phyloP scores from a whole-genome alignment of 768 basidiomycete genomes.

The Amanita jacksonii region DNA sequence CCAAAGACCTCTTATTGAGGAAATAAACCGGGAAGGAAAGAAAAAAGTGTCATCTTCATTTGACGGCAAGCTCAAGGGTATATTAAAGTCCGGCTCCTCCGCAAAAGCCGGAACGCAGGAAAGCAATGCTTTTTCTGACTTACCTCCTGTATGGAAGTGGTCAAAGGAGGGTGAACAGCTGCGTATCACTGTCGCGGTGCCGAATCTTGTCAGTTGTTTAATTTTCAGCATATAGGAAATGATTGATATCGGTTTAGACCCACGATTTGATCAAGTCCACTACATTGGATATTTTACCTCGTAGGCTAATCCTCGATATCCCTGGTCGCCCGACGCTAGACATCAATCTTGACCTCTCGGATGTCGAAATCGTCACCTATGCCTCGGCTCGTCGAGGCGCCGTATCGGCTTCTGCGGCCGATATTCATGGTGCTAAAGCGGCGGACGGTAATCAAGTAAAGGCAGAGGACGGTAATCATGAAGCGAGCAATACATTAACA shows the following conservation, averaged over 20 bases:
- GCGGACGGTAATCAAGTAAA: background rate
- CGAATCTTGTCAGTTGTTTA: constrained; percentile 41
- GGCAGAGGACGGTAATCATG: constrained; percentile 10
- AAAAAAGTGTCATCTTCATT: constrained; percentile 10
- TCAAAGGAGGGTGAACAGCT: constrained; percentile 30
- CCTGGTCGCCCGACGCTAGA: constrained; percentile 43
- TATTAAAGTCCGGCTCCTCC: constrained; percentile 27
- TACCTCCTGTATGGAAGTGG: constrained; percentile 40
- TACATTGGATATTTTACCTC: constrained; percentile 57
- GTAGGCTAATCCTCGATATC: constrained; percentile 43
- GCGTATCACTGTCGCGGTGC: constrained; percentile 41
- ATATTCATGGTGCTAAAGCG: background rate
- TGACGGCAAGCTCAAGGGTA: constrained; percentile 25
- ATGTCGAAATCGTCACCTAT: constrained; percentile 39
- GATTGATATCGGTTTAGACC: constrained; percentile 26
- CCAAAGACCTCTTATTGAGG: constrained; percentile 39
- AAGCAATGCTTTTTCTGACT: background rate
- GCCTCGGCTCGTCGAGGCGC: constrained; percentile 11
- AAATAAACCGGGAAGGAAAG: constrained; percentile 16
- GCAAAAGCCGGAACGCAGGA: background rate
- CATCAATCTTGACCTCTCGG: constrained; percentile 45
- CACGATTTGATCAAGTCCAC: constrained; percentile 33
- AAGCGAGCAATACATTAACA: constrained; percentile 25
- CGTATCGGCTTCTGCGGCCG: background rate
- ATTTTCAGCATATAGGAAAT: background rate